Conservation (phyloP, 441 rosid species). For the Flueggea neowawraea region DNA sequence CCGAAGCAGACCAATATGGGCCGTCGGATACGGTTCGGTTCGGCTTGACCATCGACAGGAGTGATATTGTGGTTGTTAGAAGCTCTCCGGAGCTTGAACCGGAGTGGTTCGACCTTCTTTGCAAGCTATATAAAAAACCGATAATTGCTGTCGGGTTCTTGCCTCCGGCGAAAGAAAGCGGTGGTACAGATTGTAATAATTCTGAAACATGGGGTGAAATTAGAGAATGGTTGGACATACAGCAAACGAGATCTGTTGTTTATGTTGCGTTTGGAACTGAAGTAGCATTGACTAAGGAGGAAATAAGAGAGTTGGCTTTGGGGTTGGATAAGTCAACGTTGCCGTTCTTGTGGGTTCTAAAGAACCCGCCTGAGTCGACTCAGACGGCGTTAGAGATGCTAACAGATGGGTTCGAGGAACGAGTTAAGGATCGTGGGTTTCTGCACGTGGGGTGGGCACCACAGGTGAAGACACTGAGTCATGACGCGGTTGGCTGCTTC, state of each 20-base stretch:
- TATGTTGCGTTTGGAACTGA: conserved; percentile 67
- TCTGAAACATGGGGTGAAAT: conserved; percentile 24
- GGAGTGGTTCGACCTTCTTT: conserved; percentile 53
- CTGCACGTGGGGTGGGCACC: conserved; percentile 47
- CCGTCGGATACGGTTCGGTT: conserved; percentile 48
- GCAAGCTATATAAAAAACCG: conserved; percentile 35
- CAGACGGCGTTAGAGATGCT: conserved; percentile 16
- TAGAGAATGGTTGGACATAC: conserved; percentile 46
- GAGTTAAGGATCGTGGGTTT: conserved; percentile 19
- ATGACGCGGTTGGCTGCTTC: conserved; percentile 59
- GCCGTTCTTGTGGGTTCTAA: conserved; percentile 62
- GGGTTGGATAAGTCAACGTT: conserved; percentile 55
- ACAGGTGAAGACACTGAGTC: conserved; percentile 56
- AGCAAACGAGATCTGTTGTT: conserved; percentile 39
- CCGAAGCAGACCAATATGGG: conserved; percentile 38
- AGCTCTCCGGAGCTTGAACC: conserved; percentile 52
- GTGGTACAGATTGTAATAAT: conserved; percentile 9
- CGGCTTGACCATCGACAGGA: conserved; percentile 29
- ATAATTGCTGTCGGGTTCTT: conserved; percentile 53
- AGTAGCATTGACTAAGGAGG: conserved; percentile 30
- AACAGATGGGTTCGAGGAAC: conserved; percentile 16
- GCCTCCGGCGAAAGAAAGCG: conserved; percentile 32
- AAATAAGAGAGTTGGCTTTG: conserved; percentile 42
- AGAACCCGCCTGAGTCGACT: conserved; percentile 28
- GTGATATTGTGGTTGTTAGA: conserved; percentile 47